Base-by-base conservation (phyloP, 1,284 basidiomycete genomes). In the Vanrija sp. region DNA sequence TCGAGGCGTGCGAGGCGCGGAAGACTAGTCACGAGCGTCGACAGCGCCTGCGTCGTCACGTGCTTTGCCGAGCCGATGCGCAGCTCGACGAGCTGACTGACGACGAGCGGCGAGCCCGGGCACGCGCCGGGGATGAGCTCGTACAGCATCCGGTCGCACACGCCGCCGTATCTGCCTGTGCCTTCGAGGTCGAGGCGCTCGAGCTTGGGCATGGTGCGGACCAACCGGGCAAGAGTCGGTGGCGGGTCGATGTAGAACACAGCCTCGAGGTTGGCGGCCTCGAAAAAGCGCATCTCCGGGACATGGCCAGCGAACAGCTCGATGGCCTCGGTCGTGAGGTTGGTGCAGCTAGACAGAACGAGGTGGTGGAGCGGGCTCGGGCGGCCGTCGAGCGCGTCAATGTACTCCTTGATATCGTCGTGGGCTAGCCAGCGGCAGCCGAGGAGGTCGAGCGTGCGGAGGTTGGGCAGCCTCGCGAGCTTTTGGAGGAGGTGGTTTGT, bases 171-270 rank as follows among this genome's bases (percentile, higher is more conserved):
- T 3, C 49, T 28, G 0, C 66, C 68, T 3, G 89, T 89, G 58
- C 89, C 87, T 70, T 96, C 94, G 29, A 97, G 77, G 69, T 97
- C 94, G 43, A 97, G 74, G 51, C 83, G 84, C 50, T 84, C 80
- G 48, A 97, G 84, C 55, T 80, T 71, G 0, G 88, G 87, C 6
- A 85, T 86, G 26, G 29, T 39, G 14, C 55, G 53, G 3, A 61
- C 55, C 7, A 61, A 51, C 7, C 45, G 50, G 1, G 57, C 49
- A 7, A 57, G 52, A 5, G 48, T 52, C 38, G 55, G 52, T 28
- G 60, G 60, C n/a, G 60, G 60, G 43, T 61, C 55, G 42, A 56
- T 48, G 44, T 61, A 57, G 61, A 66, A 66, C 4, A 65, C 52
- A 8, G 53, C 40, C 38, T 55, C 54, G 9, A 96, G 74, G 3